Evolutionary conservation across 352 stramenopile species (phyloP), one percentile per base, ranked within the genome.

Genomic region (Globisporangium spinosum): DNA sequence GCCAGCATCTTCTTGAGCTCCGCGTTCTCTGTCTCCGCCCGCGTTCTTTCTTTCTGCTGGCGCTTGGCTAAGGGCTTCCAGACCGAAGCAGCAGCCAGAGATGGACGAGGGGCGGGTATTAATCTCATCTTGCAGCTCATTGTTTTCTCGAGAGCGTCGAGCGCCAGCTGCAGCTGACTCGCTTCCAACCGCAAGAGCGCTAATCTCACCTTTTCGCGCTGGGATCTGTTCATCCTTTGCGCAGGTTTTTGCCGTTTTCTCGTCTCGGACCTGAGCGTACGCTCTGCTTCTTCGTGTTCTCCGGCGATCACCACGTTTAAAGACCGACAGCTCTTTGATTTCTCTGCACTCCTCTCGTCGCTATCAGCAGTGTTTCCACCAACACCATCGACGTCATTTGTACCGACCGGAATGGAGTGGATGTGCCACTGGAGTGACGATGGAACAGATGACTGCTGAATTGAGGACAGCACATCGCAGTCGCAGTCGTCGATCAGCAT

Each of bases 51-150:
- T 12, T 75, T 70, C 29, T 67, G 56, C 49, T 87, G 75, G 4
- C 75, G 66, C 59, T 75, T 77, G 7, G 77, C 72, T 27, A 84
- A 81, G 0, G 63, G 62, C 58, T 77, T 71, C 78, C 78, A 87
- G 0, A 82, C 12, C 17, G 29, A 12, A 3, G 38, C 10, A 45
- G 12, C 13, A 45, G 38, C 38, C 13, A 45, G 12, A 6, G 38
- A 17, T 45, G 38, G 3, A 45, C 12, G 38, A 3, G 12, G 38
- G 12, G 6, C 3, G 12, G 38, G 10, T 35, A 35, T 17, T 17
- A 12, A 7, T 45, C 38, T 45, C 4, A 20, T 45, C 38, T 45
- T 45, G 12, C 38, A 15, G 38, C 38, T 45, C 0, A 6, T 17
- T 3, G 12, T 45, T 43, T 45, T 45, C 9, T 29, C 0, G 27